Evolutionary conservation across 2,329 filamentous ascomycete species (phyloP), one percentile per base, ranked within the genome.

Genomic region (Kalaharituber pfeilii): DNA sequence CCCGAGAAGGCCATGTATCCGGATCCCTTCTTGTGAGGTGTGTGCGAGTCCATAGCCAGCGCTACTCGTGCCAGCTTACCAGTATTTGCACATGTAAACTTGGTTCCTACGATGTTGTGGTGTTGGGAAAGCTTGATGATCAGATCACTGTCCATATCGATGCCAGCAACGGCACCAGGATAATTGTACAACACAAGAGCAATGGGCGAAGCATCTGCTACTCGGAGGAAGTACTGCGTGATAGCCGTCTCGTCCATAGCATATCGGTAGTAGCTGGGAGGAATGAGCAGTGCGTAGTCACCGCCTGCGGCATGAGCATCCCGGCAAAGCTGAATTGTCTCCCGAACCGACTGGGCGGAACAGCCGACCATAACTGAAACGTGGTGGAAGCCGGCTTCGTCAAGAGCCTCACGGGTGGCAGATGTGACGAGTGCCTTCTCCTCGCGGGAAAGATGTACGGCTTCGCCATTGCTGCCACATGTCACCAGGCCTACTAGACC

Each of bases 151-250:
- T 91, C 85, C 78, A 94, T 82, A 68, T 94, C 86, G 65, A 93
- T 83, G 51, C 86, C 86, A 5, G 84, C 77, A 5, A 91, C 86
- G 50, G 85, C 86, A 51, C 85, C 86, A 0, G 86, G 86, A 71
- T 91, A 94, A 73, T 93, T 94, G 77, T 94, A 94, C 49, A 94
- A 72, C 60, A 93, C 77, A 53, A 94, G 68, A n/a, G 85, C 84
- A 7, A 91, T 70, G 4, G 84, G 81, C 51, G 80, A 84, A 36
- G 68, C 74, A 67, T 89, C 82, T 49, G 86, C 86, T 4, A 94
- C 84, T 54, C 76, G 75, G 53, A 73, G 76, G 71, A 82, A 88
- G 72, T 83, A 88, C 62, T 82, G 76, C 65, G 80, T 76, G 56
- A 93, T 73, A 57, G 83, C 76, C 51, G 79, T 75, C 62, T 88